phyloP scores from a whole-genome alignment of 768 basidiomycete species.

The Collybiopsis luxurians region DNA sequence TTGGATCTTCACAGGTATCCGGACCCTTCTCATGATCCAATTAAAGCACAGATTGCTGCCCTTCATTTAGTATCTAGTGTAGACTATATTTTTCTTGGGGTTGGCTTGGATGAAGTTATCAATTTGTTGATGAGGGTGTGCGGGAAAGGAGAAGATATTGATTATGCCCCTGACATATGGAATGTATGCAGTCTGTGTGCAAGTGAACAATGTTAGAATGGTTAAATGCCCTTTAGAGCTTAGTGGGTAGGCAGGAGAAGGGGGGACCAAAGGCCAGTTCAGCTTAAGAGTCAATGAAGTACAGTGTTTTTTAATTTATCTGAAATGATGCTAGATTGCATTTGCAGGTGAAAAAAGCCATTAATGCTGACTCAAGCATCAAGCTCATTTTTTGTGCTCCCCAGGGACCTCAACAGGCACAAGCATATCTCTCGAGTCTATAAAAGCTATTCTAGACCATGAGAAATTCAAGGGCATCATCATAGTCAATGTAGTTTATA shows the following conservation, averaged over 20 bases:
- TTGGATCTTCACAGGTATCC: slow-evolving; percentile 88
- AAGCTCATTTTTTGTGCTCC: slow-evolving; percentile 94
- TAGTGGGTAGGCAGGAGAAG: slow-evolving; percentile 59
- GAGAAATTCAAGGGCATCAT: slow-evolving; percentile 86
- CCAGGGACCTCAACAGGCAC: slow-evolving; percentile 98
- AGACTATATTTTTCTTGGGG: slow-evolving; percentile 87
- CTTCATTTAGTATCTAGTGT: slow-evolving; percentile 64
- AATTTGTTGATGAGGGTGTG: slow-evolving; percentile 91
- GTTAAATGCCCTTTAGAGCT: slow-evolving; percentile 74
- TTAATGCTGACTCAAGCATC: slow-evolving; percentile 71
- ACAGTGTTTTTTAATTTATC: slow-evolving; percentile 15
- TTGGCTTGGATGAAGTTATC: slow-evolving; percentile 95
- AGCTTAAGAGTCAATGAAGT: slow-evolving; percentile 75
- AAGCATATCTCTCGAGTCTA: slow-evolving; percentile 64
- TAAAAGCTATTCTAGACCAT: slow-evolving; percentile 73
- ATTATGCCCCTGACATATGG: slow-evolving; percentile 96
- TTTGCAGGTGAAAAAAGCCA: slow-evolving; percentile 62
- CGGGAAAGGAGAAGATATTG: slow-evolving; percentile 78
- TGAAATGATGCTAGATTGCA: background rate
- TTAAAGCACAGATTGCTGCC: slow-evolving; percentile 73
- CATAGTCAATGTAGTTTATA: slow-evolving; percentile 95
- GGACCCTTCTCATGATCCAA: slow-evolving; percentile 78
- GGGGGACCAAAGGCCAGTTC: slow-evolving; percentile 70
- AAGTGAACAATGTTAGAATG: slow-evolving; percentile 89
- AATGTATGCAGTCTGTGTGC: slow-evolving; percentile 94